Evolutionary conservation across 306 rosid species (phyloP), one percentile per base, ranked within the genome.

Genomic region (Vicia faba): DNA sequence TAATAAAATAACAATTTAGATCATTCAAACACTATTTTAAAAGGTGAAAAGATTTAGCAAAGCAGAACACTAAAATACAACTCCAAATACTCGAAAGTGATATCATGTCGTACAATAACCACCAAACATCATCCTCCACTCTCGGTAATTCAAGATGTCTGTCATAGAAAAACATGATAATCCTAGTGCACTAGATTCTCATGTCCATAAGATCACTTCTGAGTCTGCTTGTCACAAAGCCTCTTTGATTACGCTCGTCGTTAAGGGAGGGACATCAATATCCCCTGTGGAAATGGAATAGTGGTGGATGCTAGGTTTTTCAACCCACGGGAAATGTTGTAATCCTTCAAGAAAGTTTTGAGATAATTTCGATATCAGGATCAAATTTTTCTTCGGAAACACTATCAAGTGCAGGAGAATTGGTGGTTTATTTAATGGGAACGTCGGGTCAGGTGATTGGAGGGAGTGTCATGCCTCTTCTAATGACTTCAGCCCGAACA

Each of bases 361-460:
- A 82, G 67, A 87, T 87, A 19, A 73, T 87, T 5, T 80, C 92
- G 0, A 57, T 87, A 46, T 74, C 82, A 0, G 92, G 92, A 35
- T 80, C 92, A 8, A 56, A 84, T 54, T 62, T 87, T 39, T 89
- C 92, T 3, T 85, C 82, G 8, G 85, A 85, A 2, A 87, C 85
- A 7, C 87, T 84, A 0, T 66, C 85, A 0, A 85, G 89, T 5
- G 46, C 82, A 4, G 80, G 77, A 1, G 87, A 83, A 11, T 29
- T 87, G 26, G 59, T 87, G 25, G 69, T 82, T 9, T 87, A 80
- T 66, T 35, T 82, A 8, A 81, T 85, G 4, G 89, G 93, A 4
- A 81, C 73, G 10, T 86, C 80, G 45, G 92, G 92, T 11, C 83
- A 84, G 78, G 85, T 84, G 19, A 78, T 87, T 3, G 92, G 92